Conservation (phyloP, 1,284 basidiomycete species). For the Caloboletus inedulis region DNA sequence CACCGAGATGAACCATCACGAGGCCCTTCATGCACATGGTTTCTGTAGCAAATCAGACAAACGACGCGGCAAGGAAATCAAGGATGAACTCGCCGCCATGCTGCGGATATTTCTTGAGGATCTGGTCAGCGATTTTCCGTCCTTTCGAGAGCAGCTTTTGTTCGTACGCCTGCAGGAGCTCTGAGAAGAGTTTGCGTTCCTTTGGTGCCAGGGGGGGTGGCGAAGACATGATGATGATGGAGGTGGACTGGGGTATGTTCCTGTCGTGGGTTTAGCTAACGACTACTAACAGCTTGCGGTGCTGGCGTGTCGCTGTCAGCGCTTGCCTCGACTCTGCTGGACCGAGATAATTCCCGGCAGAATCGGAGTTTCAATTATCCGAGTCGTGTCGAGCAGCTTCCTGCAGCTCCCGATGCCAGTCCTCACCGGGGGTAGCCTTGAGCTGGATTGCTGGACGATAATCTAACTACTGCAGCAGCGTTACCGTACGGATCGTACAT, state of each 20-base stretch:
- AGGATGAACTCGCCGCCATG: slow-evolving; percentile 73
- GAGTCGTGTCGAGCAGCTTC: neutral
- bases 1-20: slow-evolving; percentile 79
- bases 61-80: slow-evolving; percentile 12
- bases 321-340: neutral
- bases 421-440: neutral
- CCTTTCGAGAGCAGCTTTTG: slow-evolving; percentile 88
- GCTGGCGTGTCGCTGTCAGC: neutral
- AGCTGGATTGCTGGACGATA: too few relatives aligned
- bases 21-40: slow-evolving; percentile 94
- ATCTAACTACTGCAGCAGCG: neutral
- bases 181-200: slow-evolving; percentile 85
- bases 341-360: neutral
- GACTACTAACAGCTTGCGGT: neutral
- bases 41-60: slow-evolving; percentile 49
- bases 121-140: slow-evolving; percentile 88
- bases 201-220: slow-evolving; percentile 63
- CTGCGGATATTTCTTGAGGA: slow-evolving; percentile 93
- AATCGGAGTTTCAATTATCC: slow-evolving; percentile 1
- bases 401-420: neutral
- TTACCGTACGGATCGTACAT: neutral
- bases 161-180: slow-evolving; percentile 90
- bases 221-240: slow-evolving; percentile 22
- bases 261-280: neutral
- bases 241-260: neutral